Evolutionary conservation across 305 asterid genomes (phyloP).

Genomic region (Stenogyne calaminthoides): DNA sequence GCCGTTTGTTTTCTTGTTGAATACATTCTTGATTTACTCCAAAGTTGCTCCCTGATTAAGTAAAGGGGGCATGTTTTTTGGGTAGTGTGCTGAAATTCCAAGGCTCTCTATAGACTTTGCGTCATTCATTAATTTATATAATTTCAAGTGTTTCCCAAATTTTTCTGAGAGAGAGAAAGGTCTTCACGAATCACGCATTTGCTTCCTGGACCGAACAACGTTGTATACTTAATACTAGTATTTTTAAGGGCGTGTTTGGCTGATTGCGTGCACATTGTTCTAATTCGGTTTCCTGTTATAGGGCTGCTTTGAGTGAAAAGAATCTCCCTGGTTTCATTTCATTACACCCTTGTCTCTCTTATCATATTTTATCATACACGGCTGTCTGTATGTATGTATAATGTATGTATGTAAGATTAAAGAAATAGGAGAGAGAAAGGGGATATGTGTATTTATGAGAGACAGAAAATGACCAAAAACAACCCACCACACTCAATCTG

Average conservation of each 20-base stretch:
- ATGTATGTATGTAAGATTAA: no score
- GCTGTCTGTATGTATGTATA: no score
- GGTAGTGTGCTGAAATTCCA: conserved; percentile 36
- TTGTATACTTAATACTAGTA: conserved; percentile 4
- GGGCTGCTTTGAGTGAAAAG: conserved; percentile 30
- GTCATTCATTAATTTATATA: conserved; percentile 24
- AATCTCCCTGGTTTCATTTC: conserved; percentile 30
- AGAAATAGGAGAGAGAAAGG: conserved; percentile 3
- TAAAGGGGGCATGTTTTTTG: conserved; percentile 31
- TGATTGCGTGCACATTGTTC: conserved; percentile 68
- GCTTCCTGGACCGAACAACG: conserved; percentile 43
- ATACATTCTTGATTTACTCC: neutral
- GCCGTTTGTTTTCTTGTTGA: neutral
- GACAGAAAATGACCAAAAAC: conserved; percentile 29
- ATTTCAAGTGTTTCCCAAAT: neutral
- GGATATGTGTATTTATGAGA: conserved; percentile 13
- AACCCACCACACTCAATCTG: conserved; percentile 32
- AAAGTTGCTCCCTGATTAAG: conserved; percentile 18
- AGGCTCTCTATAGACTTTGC: conserved; percentile 17
- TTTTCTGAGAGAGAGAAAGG: conserved; percentile 24
- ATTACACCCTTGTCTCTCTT: neutral
- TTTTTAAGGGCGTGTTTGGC: conserved; percentile 30
- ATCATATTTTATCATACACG: no score
- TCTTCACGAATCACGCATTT: conserved; percentile 49
- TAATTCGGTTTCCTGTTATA: conserved; percentile 42